Percentiles rank a stretch among this genome's conserved stretches.
phyloP scores from a whole-genome alignment of 306 rosid species.

The Sicyos baderoa region DNA sequence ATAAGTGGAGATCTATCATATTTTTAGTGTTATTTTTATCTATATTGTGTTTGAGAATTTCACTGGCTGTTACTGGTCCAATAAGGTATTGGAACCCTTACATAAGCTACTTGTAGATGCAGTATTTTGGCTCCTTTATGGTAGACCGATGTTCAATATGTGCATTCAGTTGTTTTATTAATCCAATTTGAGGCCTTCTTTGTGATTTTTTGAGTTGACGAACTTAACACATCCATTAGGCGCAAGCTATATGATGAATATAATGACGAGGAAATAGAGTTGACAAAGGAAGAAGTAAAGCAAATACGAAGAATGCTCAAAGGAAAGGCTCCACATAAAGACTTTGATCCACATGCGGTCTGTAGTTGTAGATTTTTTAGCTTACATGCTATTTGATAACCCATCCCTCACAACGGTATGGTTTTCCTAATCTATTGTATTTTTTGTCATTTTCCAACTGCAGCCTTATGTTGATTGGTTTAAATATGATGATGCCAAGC shows the following conservation, averaged over 20 bases:
- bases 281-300: slow-evolving; percentile 59
- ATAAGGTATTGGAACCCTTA: too few relatives aligned
- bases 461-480: slow-evolving; percentile 89
- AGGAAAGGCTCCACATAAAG: slow-evolving; percentile 72
- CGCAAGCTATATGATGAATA: slow-evolving; percentile 63
- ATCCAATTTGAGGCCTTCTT: neutral
- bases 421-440: neutral
- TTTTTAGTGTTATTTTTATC: too few relatives aligned
- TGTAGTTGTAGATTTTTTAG: slow-evolving; percentile 20
- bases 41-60: too few relatives aligned
- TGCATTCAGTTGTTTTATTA: neutral
- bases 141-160: neutral
- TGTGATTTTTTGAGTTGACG: slow-evolving; percentile 15
- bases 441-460: slow-evolving; percentile 19
- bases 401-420: neutral
- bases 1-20: too few relatives aligned
- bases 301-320: slow-evolving; percentile 48
- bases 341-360: slow-evolving; percentile 73
- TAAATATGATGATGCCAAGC: slow-evolving; percentile 74
- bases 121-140: neutral
- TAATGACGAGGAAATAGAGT: slow-evolving; percentile 71
- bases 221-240: slow-evolving; percentile 37
- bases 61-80: too few relatives aligned
- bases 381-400: neutral
- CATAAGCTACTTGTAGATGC: neutral